Percentiles rank a stretch among this genome's conserved stretches.
These are phyloP conservation scores for Xylaria sp. DNA, from an alignment of 495 filamentous ascomycete genomes.

Conservation along the genomic window DNA sequence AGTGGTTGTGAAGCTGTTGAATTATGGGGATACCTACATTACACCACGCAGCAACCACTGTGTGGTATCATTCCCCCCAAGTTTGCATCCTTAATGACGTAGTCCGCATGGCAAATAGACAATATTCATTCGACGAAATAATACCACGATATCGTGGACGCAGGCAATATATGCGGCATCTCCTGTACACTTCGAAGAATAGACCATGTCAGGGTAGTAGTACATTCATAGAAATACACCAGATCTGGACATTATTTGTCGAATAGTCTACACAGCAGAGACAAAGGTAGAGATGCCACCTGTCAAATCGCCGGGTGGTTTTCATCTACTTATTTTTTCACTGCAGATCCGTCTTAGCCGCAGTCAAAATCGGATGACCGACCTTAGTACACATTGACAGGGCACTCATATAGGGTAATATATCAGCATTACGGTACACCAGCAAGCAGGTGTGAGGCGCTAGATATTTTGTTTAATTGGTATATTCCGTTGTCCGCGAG, in stretches of 20 bases:
- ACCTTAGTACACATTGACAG: background rate
- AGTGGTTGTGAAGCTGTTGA: conserved; percentile 17
- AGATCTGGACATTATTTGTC: background rate
- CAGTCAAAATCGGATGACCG: background rate
- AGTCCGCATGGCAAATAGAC: background rate
- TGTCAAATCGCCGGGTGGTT: background rate
- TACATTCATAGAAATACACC: background rate
- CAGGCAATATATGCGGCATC: background rate
- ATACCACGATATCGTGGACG: background rate
- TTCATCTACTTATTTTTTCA: background rate
- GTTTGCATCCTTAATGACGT: background rate
- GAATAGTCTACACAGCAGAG: background rate
- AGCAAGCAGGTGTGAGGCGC: background rate
- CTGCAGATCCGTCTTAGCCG: background rate
- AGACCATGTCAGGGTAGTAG: background rate
- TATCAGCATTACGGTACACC: too few species aligned
- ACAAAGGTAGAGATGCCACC: too few species aligned
- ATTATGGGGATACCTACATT: background rate
- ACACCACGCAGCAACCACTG: background rate
- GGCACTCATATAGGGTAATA: background rate
- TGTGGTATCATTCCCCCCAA: background rate
- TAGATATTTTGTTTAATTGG: background rate
- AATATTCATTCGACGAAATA: background rate
- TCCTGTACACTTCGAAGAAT: background rate
- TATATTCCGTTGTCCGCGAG: background rate